Conservation (phyloP, 2,329 filamentous ascomycete species). For the Stachybotrys echinatus region DNA sequence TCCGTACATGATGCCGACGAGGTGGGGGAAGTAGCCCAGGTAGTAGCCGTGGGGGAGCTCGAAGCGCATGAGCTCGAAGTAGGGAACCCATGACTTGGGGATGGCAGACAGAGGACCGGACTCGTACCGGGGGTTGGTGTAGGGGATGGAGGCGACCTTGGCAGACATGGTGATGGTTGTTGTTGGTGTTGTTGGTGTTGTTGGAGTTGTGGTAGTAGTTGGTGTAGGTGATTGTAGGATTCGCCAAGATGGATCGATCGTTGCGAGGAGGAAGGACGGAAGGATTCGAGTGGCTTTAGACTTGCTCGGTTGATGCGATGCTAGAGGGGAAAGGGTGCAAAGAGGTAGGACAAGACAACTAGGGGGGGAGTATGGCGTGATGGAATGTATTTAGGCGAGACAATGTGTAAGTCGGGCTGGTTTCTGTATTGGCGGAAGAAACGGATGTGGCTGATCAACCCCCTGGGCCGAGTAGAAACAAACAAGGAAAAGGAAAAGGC, state of each 20-base stretch:
- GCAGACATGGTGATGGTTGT: not conserved
- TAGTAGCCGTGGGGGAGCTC: slow-evolving; percentile 46
- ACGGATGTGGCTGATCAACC: not conserved
- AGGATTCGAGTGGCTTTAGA: not conserved
- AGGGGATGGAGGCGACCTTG: not conserved
- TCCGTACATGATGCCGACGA: slow-evolving; percentile 39
- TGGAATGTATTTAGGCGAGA: not conserved
- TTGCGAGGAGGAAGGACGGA: not conserved
- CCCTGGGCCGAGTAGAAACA: not conserved
- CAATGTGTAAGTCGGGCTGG: too few relatives aligned
- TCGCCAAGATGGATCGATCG: too few relatives aligned
- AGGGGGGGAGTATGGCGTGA: not conserved
- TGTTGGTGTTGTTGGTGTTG: too few relatives aligned
- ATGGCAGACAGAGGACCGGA: not conserved
- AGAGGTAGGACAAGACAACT: not conserved
- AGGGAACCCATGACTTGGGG: slow-evolving; percentile 35
- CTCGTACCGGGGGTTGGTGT: not conserved
- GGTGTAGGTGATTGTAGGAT: too few relatives aligned
- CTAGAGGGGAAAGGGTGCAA: not conserved
- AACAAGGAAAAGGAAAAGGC: not conserved
- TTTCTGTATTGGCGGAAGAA: too few relatives aligned
- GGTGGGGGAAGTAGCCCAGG: slow-evolving; percentile 45
- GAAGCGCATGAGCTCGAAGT: slow-evolving; percentile 47
- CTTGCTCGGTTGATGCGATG: not conserved
- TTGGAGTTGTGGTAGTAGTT: too few relatives aligned